phyloP scores from a whole-genome alignment of 2,329 filamentous ascomycete genomes.

The Colletotrichum sp. region DNA sequence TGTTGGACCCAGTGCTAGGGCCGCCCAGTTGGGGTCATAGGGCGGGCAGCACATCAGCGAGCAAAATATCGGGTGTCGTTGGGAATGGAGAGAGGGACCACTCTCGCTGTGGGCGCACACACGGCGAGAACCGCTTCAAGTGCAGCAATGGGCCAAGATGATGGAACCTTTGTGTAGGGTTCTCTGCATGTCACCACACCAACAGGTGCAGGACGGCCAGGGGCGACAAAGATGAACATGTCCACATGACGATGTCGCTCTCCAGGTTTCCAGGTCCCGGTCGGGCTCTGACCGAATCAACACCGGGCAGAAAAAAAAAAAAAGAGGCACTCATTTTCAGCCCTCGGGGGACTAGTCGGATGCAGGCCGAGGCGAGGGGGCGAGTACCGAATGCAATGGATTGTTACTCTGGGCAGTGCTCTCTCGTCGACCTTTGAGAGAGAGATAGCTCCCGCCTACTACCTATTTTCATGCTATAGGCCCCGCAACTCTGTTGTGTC shows the following conservation, averaged over 20 bases:
- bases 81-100: constrained; percentile 1
- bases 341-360: not conserved
- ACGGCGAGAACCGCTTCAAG: constrained; percentile 6
- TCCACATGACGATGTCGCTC: constrained; percentile 11
- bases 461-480: not conserved
- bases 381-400: constrained; percentile 4
- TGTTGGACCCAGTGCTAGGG: constrained; percentile 12
- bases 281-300: not conserved
- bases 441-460: not conserved
- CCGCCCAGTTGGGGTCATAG: constrained; percentile 1
- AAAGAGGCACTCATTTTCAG: not conserved
- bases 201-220: not conserved
- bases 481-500: not conserved
- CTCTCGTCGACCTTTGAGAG: not conserved
- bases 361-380: not conserved
- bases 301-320: not conserved
- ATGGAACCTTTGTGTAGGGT: constrained; percentile 7
- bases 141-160: not conserved
- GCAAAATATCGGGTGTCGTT: not conserved
- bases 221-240: not conserved
- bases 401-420: constrained; percentile 12
- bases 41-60: constrained; percentile 1
- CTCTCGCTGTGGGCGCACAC: not conserved
- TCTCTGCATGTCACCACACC: constrained; percentile 17
- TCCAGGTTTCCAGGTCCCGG: not conserved